A percentile compares a stretch with the other conserved stretches of the same genome.
These are phyloP conservation scores for Fusarium robinianum DNA, from an alignment of 2,329 filamentous ascomycete genomes.

Conservation along the genomic window DNA sequence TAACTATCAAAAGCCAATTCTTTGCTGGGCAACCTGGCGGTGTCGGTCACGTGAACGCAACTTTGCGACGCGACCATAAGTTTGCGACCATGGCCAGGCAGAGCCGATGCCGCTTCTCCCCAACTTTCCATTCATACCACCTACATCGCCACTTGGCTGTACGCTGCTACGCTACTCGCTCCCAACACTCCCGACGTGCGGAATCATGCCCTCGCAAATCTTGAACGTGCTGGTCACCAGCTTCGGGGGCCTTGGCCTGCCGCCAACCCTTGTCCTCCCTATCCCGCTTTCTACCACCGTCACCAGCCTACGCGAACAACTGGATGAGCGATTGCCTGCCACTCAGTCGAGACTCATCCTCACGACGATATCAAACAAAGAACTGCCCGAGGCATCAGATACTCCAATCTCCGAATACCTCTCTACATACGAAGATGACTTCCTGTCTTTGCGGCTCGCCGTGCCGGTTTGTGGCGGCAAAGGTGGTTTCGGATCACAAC, in stretches of 20 bases:
- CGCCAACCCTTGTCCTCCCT: slow-evolving; percentile 80
- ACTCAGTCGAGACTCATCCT: slow-evolving; percentile 69
- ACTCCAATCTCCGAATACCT: slow-evolving; percentile 66
- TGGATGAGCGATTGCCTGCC: slow-evolving; percentile 65
- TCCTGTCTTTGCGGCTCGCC: slow-evolving; percentile 82
- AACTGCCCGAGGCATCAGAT: slow-evolving; percentile 60
- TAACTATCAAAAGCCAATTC: no score
- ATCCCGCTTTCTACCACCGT: slow-evolving; percentile 68
- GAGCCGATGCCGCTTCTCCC: no score
- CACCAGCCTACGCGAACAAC: slow-evolving; percentile 65
- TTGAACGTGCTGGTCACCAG: slow-evolving; percentile 85
- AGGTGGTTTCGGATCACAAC: slow-evolving; percentile 95
- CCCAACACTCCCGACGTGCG: background rate
- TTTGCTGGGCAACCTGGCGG: no score
- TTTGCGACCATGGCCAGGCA: no score
- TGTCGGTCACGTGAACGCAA: no score
- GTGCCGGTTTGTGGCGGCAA: slow-evolving; percentile 88
- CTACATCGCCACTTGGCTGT: no score
- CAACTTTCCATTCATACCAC: no score
- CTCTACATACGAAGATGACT: slow-evolving; percentile 59
- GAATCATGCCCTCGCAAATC: slow-evolving; percentile 57
- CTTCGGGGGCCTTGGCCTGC: slow-evolving; percentile 80
- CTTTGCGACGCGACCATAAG: no score
- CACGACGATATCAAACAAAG: slow-evolving; percentile 79
- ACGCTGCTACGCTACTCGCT: no score